Conservation (phyloP, 257 asterid genomes). For the Hygrophila difformis region DNA sequence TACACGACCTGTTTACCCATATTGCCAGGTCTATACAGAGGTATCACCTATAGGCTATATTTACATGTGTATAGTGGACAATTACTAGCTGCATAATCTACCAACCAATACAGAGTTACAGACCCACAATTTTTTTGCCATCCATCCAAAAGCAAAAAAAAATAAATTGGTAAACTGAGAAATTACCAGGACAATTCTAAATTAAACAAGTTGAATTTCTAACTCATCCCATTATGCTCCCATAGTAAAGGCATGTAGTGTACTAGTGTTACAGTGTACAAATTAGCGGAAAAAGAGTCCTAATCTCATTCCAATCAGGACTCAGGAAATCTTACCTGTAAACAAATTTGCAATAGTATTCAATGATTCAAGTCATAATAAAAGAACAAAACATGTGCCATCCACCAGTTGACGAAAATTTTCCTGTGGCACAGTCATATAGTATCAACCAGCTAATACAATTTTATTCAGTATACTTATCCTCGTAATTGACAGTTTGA, state of each 20-base stretch:
- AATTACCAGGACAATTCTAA: no score
- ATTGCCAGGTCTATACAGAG: no score
- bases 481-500: background rate
- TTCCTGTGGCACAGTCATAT: background rate
- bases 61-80: no score
- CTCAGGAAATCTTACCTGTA: constrained; percentile 12
- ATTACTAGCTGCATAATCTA: no score
- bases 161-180: no score
- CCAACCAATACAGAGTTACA: no score
- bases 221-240: background rate
- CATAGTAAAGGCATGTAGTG: background rate
- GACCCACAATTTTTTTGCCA: no score
- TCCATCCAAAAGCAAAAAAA: no score
- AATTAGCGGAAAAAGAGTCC: constrained; percentile 1
- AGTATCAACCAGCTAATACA: constrained; percentile 1
- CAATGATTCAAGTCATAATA: constrained; percentile 1
- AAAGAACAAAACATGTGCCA: background rate
- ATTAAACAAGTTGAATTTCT: no score
- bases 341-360: background rate
- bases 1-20: no score
- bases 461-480: background rate
- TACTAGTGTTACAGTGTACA: background rate
- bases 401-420: background rate
- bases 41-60: no score
- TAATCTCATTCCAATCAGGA: constrained; percentile 5